Evolutionary conservation across 495 filamentous ascomycete genomes (phyloP).

Genomic region (Daldinia concentrica): DNA sequence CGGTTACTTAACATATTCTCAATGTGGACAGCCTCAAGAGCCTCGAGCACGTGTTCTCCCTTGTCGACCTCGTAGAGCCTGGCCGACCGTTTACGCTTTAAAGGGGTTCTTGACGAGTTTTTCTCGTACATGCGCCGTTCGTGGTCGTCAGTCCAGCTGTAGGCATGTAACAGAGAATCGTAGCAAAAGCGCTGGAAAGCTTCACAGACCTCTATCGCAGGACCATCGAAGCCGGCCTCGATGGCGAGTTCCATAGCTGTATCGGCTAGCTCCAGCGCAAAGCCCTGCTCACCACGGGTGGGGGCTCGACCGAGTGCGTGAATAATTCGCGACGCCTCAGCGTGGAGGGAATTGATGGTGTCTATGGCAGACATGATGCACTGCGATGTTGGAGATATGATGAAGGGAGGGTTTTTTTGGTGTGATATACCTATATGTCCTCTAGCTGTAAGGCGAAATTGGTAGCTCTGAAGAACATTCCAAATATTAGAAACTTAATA

Average conservation of each 20-base stretch:
- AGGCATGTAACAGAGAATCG: conserved; percentile 2
- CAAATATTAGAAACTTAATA: not conserved
- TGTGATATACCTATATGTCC: not conserved
- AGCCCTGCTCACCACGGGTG: conserved; percentile 7
- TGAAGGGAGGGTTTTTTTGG: not conserved
- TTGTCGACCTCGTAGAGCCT: conserved; percentile 10
- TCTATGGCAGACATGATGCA: conserved; percentile 13
- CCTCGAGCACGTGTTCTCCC: conserved; percentile 27
- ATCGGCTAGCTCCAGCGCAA: conserved; percentile 21
- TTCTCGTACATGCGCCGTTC: conserved; percentile 21
- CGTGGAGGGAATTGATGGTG: conserved; percentile 11
- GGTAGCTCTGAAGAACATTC: not conserved
- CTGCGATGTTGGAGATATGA: not conserved
- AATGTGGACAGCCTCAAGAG: conserved; percentile 19
- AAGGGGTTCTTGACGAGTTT: not conserved
- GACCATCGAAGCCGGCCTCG: not conserved
- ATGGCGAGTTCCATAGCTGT: conserved; percentile 15
- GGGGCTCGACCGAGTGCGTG: not conserved
- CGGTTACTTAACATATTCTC: not conserved
- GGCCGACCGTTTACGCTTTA: not conserved
- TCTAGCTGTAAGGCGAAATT: not conserved
- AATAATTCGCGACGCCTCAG: not conserved
- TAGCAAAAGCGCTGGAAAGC: conserved; percentile 16
- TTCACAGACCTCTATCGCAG: not conserved
- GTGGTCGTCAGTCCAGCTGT: not conserved